Evolutionary conservation across 1,284 basidiomycete genomes (phyloP).

Genomic region (Amylostereum areolatum): DNA sequence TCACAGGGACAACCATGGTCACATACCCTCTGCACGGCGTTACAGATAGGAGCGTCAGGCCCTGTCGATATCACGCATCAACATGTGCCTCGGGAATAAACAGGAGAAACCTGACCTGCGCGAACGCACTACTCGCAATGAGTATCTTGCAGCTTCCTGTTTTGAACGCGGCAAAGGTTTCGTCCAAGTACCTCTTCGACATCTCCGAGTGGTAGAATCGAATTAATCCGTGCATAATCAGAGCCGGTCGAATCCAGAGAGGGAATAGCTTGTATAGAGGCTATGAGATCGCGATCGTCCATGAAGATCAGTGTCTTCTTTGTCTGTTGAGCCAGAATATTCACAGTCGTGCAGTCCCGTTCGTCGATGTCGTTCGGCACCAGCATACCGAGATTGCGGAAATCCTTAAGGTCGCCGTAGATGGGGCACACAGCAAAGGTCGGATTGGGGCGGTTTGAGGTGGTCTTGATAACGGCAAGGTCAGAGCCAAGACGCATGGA

Average conservation of each 20-base stretch:
- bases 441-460: too few relatives aligned
- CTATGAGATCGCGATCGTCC: not conserved
- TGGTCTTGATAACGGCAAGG: too few relatives aligned
- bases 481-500: too few relatives aligned
- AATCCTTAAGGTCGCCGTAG: not conserved
- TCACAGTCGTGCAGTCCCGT: not conserved
- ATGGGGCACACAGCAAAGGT: not conserved
- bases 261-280: not conserved
- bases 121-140: not conserved
- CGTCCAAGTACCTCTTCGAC: too few relatives aligned
- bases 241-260: not conserved
- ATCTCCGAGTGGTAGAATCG: not conserved
- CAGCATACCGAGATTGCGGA: not conserved
- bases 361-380: too few relatives aligned
- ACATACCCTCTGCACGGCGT: not conserved
- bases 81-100: not conserved
- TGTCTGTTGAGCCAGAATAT: not conserved
- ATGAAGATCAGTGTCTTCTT: conserved; percentile 1
- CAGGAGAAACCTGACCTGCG: not conserved
- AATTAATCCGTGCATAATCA: not conserved
- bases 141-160: too few relatives aligned
- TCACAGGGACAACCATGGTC: not conserved
- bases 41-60: not conserved
- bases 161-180: too few relatives aligned
- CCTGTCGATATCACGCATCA: too few relatives aligned